phyloP scores from a whole-genome alignment of 495 filamentous ascomycete genomes.

The Aspergillus coremiiformis region DNA sequence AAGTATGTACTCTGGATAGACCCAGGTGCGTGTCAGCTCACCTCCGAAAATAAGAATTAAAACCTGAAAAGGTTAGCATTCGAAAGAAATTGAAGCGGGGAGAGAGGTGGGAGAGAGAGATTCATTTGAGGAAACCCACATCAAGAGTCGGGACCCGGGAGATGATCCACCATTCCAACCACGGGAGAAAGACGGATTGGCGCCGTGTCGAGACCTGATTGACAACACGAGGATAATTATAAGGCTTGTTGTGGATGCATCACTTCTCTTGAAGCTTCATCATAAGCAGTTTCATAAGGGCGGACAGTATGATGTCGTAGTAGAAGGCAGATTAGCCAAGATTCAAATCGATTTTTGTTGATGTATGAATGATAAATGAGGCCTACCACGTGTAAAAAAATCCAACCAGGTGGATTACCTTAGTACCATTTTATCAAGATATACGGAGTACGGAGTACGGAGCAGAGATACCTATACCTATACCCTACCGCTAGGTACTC shows the following conservation, averaged over 20 bases:
- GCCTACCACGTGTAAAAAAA: not conserved
- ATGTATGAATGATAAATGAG: not conserved
- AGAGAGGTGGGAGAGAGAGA: not conserved
- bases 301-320: not conserved
- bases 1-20: not conserved
- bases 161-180: slow-evolving; percentile 9
- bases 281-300: not conserved
- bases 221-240: slow-evolving; percentile 5
- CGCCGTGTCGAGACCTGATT: slow-evolving; percentile 13
- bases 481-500: too few relatives aligned
- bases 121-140: not conserved
- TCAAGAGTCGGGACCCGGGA: slow-evolving; percentile 6
- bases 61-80: not conserved
- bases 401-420: not conserved
- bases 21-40: too few relatives aligned
- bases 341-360: not conserved
- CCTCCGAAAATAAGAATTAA: not conserved
- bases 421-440: not conserved
- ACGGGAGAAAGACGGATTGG: slow-evolving; percentile 8
- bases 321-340: not conserved
- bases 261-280: slow-evolving; percentile 1
- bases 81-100: not conserved
- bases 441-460: too few relatives aligned
- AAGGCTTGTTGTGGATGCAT: slow-evolving; percentile 16
- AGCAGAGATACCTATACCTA: too few relatives aligned